These are phyloP conservation scores for Scytalidium sp. DNA, from an alignment of 2,329 filamentous ascomycete genomes.

Conservation along the genomic window DNA sequence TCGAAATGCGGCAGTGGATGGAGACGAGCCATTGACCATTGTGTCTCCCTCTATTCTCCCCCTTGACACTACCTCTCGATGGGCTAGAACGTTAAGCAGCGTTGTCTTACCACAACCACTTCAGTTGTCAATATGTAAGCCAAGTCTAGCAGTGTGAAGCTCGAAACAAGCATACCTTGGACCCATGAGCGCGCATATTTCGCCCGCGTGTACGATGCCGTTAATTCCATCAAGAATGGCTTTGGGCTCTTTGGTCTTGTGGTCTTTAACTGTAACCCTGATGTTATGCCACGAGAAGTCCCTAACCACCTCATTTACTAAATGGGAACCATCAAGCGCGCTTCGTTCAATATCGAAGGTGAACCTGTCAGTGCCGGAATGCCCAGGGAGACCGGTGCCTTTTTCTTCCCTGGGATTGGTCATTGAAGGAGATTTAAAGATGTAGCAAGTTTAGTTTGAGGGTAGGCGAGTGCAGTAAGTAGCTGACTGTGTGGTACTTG, in stretches of 20 bases:
- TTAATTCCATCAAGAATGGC: constrained; percentile 61
- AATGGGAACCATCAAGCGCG: constrained; percentile 32
- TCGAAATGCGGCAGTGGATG: constrained; percentile 55
- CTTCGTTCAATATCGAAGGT: constrained; percentile 24
- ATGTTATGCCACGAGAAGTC: constrained; percentile 65
- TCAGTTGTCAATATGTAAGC: background rate
- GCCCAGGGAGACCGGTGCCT: background rate
- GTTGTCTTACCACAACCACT: constrained; percentile 76
- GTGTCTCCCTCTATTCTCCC: constrained; percentile 52
- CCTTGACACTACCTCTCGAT: constrained; percentile 48
- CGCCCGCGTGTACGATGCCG: constrained; percentile 63
- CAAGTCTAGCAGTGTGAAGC: constrained; percentile 10
- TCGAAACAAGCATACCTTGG: constrained; percentile 44
- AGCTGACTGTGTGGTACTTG: no score
- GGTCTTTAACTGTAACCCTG: constrained; percentile 70
- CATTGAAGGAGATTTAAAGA: no score
- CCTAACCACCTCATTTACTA: constrained; percentile 61
- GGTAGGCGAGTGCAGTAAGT: no score
- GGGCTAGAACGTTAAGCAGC: constrained; percentile 75
- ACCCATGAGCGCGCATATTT: constrained; percentile 72
- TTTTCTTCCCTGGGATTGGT: background rate
- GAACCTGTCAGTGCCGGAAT: background rate
- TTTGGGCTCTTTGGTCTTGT: constrained; percentile 59
- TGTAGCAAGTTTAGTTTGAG: no score
- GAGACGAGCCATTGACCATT: constrained; percentile 59